Base-by-base conservation (phyloP, 2,329 filamentous ascomycete species). In the Nectriaceae sp. region DNA sequence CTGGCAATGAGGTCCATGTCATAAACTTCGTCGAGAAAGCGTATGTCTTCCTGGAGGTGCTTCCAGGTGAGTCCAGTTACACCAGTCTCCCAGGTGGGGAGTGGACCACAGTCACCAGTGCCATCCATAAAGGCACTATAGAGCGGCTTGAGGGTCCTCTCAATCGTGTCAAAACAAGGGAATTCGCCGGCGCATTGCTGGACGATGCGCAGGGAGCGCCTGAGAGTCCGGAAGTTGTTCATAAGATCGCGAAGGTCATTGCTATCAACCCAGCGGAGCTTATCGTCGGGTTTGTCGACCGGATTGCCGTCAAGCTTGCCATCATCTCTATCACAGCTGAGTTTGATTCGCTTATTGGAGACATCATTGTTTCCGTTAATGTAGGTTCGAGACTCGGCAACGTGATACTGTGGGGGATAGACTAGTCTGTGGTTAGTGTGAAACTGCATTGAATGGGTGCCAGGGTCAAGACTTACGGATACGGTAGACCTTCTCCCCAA, bases 1-100 rank as follows among this genome's bases (percentile, higher is more conserved):
- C 58, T 63, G 51, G 65, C 53, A 21, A 68, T 60, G 37, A 51
- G 49, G 15, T 57, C 53, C 21, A 65, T 59, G 44, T 64, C 55
- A 45, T 67, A 67, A 13, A 67, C 42, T 5, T 42, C 55, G 44
- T 61, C 53, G 21, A 67, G 41, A 11, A 52, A 48, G 11, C 46
- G 37, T 11, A 62, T 55, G 20, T 54, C 49, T n/a, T 56, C 46
- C 36, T 48, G 36, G 38, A 59, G 53, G 44, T 58, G 46, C 22
- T 54, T 49, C 38, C 50, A 39, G 29, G 64, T 64, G 18, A 59
- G 41, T 16, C 58, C 47, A n/a, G n/a, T n/a, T n/a, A n/a, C n/a
- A n/a, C n/a, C n/a, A n/a, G n/a, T n/a, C n/a, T n/a, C n/a, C n/a
- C n/a, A n/a, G n/a, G n/a, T n/a, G n/a, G n/a, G n/a, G n/a, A n/a